These are phyloP conservation scores for Apiotrichum gracile DNA, from an alignment of 1,284 basidiomycete genomes.

Conservation along the genomic window DNA sequence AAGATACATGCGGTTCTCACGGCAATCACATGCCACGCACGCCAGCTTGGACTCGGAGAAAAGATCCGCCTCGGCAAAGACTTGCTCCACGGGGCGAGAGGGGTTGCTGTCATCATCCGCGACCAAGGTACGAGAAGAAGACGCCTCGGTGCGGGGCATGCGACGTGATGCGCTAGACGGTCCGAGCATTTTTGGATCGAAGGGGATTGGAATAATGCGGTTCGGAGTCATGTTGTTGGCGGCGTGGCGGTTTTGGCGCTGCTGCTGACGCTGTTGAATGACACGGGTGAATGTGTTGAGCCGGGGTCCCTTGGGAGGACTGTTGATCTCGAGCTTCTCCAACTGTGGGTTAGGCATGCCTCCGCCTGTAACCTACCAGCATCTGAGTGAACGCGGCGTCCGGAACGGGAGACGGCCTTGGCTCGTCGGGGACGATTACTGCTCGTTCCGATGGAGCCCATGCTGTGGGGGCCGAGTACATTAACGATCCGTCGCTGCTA, in stretches of 20 bases:
- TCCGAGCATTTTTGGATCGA: background rate
- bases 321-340: background rate
- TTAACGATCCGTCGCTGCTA: background rate
- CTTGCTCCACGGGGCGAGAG: background rate
- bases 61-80: background rate
- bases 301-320: background rate
- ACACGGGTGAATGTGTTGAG: no score
- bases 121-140: background rate
- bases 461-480: background rate
- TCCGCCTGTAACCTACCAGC: background rate
- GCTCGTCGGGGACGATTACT: background rate
- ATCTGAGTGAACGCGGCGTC: background rate
- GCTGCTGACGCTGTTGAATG: no score
- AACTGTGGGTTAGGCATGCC: background rate
- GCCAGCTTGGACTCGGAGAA: background rate
- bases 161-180: no score
- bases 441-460: background rate
- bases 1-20: slow-evolving; percentile 13
- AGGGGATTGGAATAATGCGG: background rate
- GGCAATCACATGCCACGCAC: slow-evolving; percentile 21
- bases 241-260: no score
- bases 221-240: background rate
- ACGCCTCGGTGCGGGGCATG: background rate
- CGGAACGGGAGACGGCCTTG: background rate
- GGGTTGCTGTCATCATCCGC: background rate